Percentiles rank a stretch among this genome's conserved stretches.
These are phyloP conservation scores for Fusarium sp. DNA, from an alignment of 2,329 filamentous ascomycete species.

Conservation along the genomic window DNA sequence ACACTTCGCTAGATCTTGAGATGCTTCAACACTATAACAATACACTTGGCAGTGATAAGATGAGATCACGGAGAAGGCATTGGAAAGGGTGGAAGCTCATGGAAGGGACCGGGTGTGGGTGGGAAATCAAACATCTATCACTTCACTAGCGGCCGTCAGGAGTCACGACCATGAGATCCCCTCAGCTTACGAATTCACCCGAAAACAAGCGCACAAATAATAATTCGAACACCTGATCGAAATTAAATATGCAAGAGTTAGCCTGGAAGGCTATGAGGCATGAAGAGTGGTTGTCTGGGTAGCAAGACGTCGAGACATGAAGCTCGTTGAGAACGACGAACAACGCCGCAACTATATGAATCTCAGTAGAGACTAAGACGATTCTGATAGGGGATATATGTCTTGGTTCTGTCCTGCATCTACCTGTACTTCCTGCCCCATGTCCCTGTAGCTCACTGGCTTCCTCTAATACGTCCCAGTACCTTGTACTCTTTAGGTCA, in stretches of 20 bases:
- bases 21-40: constrained; percentile 18
- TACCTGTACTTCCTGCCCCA: background rate
- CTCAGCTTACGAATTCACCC: background rate
- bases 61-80: background rate
- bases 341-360: constrained; percentile 8
- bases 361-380: background rate
- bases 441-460: constrained; percentile 7
- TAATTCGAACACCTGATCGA: constrained; percentile 10
- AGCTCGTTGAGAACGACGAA: background rate
- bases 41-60: background rate
- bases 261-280: background rate
- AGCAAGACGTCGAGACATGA: constrained; percentile 20
- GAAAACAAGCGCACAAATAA: constrained; percentile 15
- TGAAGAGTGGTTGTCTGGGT: background rate
- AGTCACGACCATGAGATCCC: constrained; percentile 4
- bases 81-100: background rate
- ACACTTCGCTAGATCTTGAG: background rate
- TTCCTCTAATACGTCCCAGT: constrained; percentile 5
- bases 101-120: background rate
- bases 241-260: constrained; percentile 7
- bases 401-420: background rate
- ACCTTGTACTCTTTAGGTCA: constrained; percentile 6
- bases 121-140: constrained; percentile 3
- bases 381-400: background rate
- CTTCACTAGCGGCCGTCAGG: background rate